Evolutionary conservation across 345 rosid genomes (phyloP).

Genomic region (Punica granatum): DNA sequence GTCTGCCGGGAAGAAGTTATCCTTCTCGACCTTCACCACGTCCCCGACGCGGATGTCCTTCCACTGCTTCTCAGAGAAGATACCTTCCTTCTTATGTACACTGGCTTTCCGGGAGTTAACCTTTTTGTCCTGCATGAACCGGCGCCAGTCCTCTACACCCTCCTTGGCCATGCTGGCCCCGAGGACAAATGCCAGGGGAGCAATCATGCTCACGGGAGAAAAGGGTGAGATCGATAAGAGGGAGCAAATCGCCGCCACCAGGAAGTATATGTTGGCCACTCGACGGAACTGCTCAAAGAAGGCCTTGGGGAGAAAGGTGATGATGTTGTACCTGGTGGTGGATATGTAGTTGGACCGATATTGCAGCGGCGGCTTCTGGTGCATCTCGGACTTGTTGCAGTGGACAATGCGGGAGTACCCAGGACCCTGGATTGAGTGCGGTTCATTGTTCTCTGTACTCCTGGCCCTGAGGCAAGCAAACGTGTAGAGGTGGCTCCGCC

Average conservation of each 20-base stretch:
- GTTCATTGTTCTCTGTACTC: neutral
- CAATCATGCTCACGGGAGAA: constrained; percentile 34
- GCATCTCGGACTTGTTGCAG: constrained; percentile 50
- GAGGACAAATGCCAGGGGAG: constrained; percentile 55
- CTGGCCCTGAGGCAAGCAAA: neutral
- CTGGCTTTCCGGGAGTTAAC: constrained; percentile 42
- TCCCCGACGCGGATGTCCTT: constrained; percentile 54
- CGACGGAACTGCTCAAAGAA: constrained; percentile 77
- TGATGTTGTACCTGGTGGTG: constrained; percentile 50
- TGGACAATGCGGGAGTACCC: constrained; percentile 39
- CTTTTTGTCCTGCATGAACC: constrained; percentile 51
- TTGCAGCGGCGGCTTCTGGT: constrained; percentile 31
- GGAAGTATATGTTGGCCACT: constrained; percentile 67
- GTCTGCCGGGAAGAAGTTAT: constrained; percentile 62
- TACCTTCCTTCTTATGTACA: constrained; percentile 37
- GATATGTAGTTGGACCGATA: constrained; percentile 47
- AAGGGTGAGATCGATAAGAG: constrained; percentile 39
- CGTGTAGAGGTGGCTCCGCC: neutral
- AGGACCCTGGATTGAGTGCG: constrained; percentile 6
- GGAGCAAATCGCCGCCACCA: constrained; percentile 48
- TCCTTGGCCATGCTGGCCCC: constrained; percentile 74
- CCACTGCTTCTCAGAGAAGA: constrained; percentile 42
- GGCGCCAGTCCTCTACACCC: constrained; percentile 67
- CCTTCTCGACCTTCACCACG: constrained; percentile 47
- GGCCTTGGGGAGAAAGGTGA: constrained; percentile 58